These are phyloP conservation scores for Fusarium heterosporum DNA, from an alignment of 2,329 filamentous ascomycete genomes.

Conservation along the genomic window DNA sequence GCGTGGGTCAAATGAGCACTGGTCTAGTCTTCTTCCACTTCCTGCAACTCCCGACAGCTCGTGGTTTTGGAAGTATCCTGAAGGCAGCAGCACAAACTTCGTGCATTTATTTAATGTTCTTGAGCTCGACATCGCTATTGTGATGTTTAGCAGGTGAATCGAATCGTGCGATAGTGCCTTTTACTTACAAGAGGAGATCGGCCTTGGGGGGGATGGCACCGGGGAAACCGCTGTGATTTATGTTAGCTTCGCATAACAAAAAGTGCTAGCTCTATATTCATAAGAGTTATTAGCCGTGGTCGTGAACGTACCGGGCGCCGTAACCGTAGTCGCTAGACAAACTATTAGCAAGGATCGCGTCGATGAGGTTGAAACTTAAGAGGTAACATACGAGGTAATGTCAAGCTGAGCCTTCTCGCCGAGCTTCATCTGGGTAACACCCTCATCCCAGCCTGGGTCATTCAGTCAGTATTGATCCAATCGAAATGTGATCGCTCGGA, in stretches of 20 bases:
- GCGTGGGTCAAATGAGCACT: constrained; percentile 26
- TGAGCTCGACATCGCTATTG: constrained; percentile 74
- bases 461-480: constrained; percentile 19
- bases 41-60: constrained; percentile 1
- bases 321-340: constrained; percentile 71
- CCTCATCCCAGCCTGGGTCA: constrained; percentile 81
- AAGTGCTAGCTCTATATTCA: background rate
- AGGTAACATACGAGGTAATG: constrained; percentile 66
- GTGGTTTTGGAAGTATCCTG: constrained; percentile 17
- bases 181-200: constrained; percentile 86
- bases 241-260: constrained; percentile 20
- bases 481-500: background rate
- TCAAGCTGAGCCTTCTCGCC: constrained; percentile 90
- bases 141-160: constrained; percentile 17
- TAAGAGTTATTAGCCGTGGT: constrained; percentile 1
- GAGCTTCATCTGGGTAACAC: constrained; percentile 84
- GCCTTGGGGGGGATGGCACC: constrained; percentile 80
- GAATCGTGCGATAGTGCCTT: background rate
- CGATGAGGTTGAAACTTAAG: background rate
- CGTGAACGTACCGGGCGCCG: constrained; percentile 65
- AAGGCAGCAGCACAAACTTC: constrained; percentile 1
- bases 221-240: constrained; percentile 74
- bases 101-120: constrained; percentile 65
- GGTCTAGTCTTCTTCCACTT: constrained; percentile 1
- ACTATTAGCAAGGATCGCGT: constrained; percentile 30